A percentile compares a stretch with the other conserved stretches of the same genome.
phyloP scores from a whole-genome alignment of 2,329 filamentous ascomycete genomes.

The Truncatella angustata region DNA sequence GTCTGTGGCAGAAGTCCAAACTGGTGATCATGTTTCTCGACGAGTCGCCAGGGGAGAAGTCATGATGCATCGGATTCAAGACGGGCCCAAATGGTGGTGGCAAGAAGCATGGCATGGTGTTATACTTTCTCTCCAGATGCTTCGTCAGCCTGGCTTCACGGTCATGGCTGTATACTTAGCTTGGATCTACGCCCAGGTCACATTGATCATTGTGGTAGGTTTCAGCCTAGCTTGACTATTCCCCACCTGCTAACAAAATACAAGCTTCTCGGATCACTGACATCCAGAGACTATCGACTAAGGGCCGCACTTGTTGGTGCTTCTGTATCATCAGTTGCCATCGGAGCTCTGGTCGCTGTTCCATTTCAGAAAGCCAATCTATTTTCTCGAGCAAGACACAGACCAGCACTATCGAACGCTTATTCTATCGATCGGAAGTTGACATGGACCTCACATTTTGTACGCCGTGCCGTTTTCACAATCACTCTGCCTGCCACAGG shows the following conservation, averaged over 20 bases:
- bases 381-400: slow-evolving; percentile 64
- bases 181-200: slow-evolving; percentile 77
- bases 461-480: slow-evolving; percentile 67
- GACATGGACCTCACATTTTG: slow-evolving; percentile 69
- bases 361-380: slow-evolving; percentile 71
- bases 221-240: background rate
- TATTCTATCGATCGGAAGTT: slow-evolving; percentile 64
- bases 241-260: background rate
- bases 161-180: slow-evolving; percentile 69
- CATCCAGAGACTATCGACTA: slow-evolving; percentile 66
- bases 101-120: slow-evolving; percentile 73
- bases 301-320: slow-evolving; percentile 64
- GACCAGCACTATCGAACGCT: slow-evolving; percentile 59
- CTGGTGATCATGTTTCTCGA: slow-evolving; percentile 48
- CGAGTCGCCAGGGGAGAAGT: slow-evolving; percentile 70
- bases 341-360: slow-evolving; percentile 68
- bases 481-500: slow-evolving; percentile 65
- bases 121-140: slow-evolving; percentile 65
- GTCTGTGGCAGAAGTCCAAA: slow-evolving; percentile 64
- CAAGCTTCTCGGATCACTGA: slow-evolving; percentile 65
- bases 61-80: slow-evolving; percentile 71
- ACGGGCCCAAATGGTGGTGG: slow-evolving; percentile 73
- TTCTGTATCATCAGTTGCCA: slow-evolving; percentile 62
- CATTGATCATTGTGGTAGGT: slow-evolving; percentile 62
- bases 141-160: slow-evolving; percentile 71